Conservation (phyloP, 805 yeast genomes). For the Pichia sporocuriosa region DNA sequence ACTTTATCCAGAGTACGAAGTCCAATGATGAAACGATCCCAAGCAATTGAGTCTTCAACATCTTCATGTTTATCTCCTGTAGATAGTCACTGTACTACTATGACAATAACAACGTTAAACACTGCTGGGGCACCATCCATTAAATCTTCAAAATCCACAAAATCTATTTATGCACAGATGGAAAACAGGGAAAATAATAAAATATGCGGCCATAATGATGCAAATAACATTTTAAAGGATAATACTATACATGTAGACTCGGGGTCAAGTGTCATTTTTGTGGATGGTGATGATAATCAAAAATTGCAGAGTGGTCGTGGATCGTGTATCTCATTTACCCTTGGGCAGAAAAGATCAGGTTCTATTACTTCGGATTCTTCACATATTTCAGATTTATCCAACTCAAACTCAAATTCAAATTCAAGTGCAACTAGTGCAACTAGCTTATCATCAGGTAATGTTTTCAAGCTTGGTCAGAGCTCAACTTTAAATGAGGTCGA, state of each 20-base stretch:
- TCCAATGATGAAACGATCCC: slow-evolving; percentile 2
- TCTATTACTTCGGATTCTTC: slow-evolving; percentile 19
- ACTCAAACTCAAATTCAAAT: no score
- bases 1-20: slow-evolving; percentile 3
- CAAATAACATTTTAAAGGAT: slow-evolving; percentile 3
- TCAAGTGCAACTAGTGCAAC: slow-evolving; percentile 4
- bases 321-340: slow-evolving; percentile 26
- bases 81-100: slow-evolving; percentile 14
- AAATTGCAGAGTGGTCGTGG: slow-evolving; percentile 22
- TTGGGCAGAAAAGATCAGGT: slow-evolving; percentile 22
- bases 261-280: no score
- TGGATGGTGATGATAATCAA: no score
- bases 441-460: slow-evolving; percentile 2
- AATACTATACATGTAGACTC: no score
- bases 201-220: no score
- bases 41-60: slow-evolving; percentile 9
- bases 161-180: slow-evolving; percentile 5
- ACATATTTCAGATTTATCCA: slow-evolving; percentile 3
- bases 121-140: slow-evolving; percentile 9
- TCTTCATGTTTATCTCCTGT: slow-evolving; percentile 13
- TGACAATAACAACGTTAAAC: slow-evolving; percentile 11
- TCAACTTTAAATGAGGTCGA: slow-evolving; percentile 6
- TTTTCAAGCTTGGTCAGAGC: not conserved
- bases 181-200: no score
- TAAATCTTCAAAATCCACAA: slow-evolving; percentile 7